Base-by-base conservation (phyloP, 2,329 filamentous ascomycete genomes). In the Aspergillus brunneoviolaceus region DNA sequence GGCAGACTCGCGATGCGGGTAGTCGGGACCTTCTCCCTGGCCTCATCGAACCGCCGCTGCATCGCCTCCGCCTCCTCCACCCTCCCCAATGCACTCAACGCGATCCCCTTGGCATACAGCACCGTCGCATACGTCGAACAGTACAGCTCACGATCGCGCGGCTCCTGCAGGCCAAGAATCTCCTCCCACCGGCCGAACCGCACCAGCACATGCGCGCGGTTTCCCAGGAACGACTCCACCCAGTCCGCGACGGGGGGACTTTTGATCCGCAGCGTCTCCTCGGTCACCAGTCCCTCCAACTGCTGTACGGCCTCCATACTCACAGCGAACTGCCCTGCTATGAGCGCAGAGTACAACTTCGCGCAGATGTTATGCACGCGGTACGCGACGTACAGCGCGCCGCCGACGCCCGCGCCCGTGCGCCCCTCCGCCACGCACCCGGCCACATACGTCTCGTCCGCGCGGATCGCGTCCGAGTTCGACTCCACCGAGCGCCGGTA, bases 231-330 rank as follows among this genome's bases (percentile, higher is more conserved):
- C 2, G 83, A 84, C 74, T 93, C 90, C 1, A 92, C 78, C 88
- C 89, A 92, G 72, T 92, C 88, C 0, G 89, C 89, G 86, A 92
- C 90, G 0, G 88, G 87, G 0, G 89, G 89, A 0, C 84, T 87
- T 62, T 87, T 70, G 4, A 90, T 79, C 0, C 84, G 83, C 0
- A 92, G 79, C 2, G 92, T 75, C 0, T 82, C 82, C 50, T 89
- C 85, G 0, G 88, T 83, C 12, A 92, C 75, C 0, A 85, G 84
- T 0, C 75, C 76, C 66, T 91, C 88, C 53, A 92, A 81, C 27
- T 79, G 76, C 0, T 70, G 66, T 0, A 84, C 82, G 0, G 87
- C 86, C 0, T 87, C 82, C 1, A 92, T 71, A 0, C 89, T 87
- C 2, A 87, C 77, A 21, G 77, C 73, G 0, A 80, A 88, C 68